A percentile compares a stretch with the other conserved stretches of the same genome.
These are phyloP conservation scores for Tephrocybe sp. DNA, from an alignment of 768 basidiomycete genomes.

Conservation along the genomic window DNA sequence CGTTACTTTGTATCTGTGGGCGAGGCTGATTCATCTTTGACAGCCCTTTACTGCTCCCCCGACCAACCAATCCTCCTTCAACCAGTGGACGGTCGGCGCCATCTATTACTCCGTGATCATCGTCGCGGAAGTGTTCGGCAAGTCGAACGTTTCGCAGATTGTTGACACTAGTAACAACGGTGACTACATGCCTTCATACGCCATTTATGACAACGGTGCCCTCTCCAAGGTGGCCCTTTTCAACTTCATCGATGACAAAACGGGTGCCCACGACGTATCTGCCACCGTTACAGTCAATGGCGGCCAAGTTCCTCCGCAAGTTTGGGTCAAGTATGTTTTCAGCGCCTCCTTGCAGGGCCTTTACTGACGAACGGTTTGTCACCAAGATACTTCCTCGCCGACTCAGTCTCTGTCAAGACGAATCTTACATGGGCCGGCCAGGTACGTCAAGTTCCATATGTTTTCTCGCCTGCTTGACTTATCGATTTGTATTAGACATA, in stretches of 20 bases:
- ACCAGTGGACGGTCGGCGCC: conserved; percentile 74
- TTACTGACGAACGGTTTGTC: neutral
- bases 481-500: too few relatives aligned
- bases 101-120: conserved; percentile 74
- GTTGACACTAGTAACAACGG: conserved; percentile 60
- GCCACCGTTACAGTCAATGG: conserved; percentile 49
- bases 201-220: conserved; percentile 69
- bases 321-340: conserved; percentile 50
- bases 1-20: too few relatives aligned
- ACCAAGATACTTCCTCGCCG: conserved; percentile 57
- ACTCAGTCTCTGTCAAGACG: conserved; percentile 55
- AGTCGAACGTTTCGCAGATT: conserved; percentile 61
- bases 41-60: conserved; percentile 59
- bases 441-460: conserved; percentile 28
- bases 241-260: conserved; percentile 68
- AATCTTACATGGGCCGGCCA: conserved; percentile 82
- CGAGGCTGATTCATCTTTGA: conserved; percentile 34
- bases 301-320: conserved; percentile 42
- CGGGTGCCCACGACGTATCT: conserved; percentile 53
- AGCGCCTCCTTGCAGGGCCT: neutral
- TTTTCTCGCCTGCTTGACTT: neutral
- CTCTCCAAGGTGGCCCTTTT: conserved; percentile 66
- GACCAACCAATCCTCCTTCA: conserved; percentile 53
- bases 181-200: conserved; percentile 65
- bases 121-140: conserved; percentile 71